Conservation (phyloP, 1,284 basidiomycete species). For the Tilletia indica region DNA sequence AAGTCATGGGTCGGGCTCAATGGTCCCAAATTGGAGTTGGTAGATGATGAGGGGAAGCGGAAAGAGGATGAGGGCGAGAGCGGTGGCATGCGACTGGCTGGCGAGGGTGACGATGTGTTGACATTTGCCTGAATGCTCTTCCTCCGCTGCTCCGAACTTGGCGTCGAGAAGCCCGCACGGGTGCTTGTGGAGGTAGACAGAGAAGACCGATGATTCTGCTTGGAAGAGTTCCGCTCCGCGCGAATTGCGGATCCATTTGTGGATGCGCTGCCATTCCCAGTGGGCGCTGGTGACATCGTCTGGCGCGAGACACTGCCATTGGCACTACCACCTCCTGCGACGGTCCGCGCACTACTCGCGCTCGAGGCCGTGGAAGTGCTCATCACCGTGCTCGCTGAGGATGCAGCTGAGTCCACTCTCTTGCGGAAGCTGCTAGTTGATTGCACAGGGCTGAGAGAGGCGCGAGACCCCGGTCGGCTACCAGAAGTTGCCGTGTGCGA, state of each 20-base stretch:
- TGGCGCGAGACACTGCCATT: not conserved
- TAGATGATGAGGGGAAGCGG: not conserved
- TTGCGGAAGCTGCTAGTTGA: not conserved
- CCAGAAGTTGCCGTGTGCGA: not conserved
- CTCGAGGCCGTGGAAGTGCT: slow-evolving; percentile 1
- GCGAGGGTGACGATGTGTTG: not conserved
- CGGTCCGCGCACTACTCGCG: not conserved
- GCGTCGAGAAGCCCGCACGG: not conserved
- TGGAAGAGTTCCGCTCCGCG: not conserved
- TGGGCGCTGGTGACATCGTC: not conserved
- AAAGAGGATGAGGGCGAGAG: not conserved
- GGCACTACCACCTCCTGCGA: not conserved
- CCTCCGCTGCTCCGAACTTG: not conserved
- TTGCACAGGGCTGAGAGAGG: slow-evolving; percentile 5
- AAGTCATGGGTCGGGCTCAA: slow-evolving; percentile 5
- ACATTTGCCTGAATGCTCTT: not conserved
- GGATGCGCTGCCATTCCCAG: not conserved
- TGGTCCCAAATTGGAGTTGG: not conserved
- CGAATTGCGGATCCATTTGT: not conserved
- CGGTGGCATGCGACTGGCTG: not conserved
- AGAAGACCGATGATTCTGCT: not conserved
- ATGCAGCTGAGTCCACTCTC: slow-evolving; percentile 1
- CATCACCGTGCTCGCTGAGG: not conserved
- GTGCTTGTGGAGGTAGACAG: not conserved
- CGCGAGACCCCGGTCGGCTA: slow-evolving; percentile 7